Conservation (phyloP, 192 early-diverging fungal species). For the Pilaira anomala region DNA sequence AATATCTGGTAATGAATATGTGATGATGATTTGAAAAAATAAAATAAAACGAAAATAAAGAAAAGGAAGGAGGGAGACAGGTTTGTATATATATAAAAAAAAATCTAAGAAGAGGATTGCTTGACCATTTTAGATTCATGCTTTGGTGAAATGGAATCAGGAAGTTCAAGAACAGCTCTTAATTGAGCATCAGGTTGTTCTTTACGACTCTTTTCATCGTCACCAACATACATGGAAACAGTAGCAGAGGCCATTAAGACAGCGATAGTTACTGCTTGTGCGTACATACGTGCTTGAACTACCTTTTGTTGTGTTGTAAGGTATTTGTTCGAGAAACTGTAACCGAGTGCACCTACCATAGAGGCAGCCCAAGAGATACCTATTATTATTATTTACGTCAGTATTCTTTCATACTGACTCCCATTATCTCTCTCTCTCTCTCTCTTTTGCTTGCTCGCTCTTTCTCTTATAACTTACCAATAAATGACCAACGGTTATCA, state of each 20-base stretch:
- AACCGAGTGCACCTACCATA: conserved; percentile 40
- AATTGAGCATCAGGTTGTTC: conserved; percentile 33
- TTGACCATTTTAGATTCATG: conserved; percentile 19
- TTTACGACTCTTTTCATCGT: conserved; percentile 23
- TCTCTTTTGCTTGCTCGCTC: neutral
- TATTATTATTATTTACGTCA: conserved; percentile 1
- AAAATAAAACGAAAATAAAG: too few species aligned
- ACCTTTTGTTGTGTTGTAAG: conserved; percentile 59
- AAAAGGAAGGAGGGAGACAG: too few species aligned
- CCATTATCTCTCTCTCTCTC: neutral
- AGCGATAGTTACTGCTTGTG: conserved; percentile 61
- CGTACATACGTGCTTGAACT: conserved; percentile 72
- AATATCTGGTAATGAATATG: too few species aligned
- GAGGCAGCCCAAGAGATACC: conserved; percentile 40
- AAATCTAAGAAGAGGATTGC: conserved; percentile 4
- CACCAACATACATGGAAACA: conserved; percentile 39
- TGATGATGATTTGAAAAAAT: too few species aligned
- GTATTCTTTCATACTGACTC: neutral
- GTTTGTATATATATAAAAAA: too few species aligned
- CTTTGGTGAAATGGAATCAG: conserved; percentile 15
- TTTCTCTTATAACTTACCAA: conserved; percentile 25
- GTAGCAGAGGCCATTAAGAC: conserved; percentile 60
- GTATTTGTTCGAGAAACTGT: conserved; percentile 39
- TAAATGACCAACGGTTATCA: conserved; percentile 38
- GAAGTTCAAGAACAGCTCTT: conserved; percentile 33